Evolutionary conservation across 345 rosid species (phyloP).

Genomic region (Brassica incana): DNA sequence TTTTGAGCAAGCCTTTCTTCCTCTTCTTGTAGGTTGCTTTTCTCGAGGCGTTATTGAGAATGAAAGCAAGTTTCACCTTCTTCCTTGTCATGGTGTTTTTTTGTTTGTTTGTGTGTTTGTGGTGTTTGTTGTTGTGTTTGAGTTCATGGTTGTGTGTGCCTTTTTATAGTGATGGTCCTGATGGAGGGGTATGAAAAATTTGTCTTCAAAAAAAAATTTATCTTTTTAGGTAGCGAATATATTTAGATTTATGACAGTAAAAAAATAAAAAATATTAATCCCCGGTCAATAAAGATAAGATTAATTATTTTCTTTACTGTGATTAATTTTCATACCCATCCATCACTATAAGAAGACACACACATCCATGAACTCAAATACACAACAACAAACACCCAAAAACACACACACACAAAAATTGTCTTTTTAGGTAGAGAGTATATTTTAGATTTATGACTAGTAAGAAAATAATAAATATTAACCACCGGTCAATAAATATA

Average conservation of each 20-base stretch:
- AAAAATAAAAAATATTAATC: no score
- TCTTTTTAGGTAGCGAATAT: not conserved
- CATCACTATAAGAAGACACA: no score
- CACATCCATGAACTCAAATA: no score
- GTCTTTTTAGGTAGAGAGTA: not conserved
- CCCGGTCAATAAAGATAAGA: not conserved
- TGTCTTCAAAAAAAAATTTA: no score
- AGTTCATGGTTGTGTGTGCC: not conserved
- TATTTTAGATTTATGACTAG: not conserved
- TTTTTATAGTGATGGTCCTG: not conserved
- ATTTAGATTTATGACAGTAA: not conserved
- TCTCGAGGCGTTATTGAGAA: conserved; percentile 24
- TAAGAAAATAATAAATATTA: no score
- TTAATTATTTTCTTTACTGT: no score
- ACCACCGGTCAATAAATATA: not conserved
- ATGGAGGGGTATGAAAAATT: not conserved
- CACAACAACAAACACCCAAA: no score
- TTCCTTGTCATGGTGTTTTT: conserved; percentile 19
- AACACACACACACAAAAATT: no score
- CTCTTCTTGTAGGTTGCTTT: conserved; percentile 35
- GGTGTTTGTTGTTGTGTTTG: not conserved
- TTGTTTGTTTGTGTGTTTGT: not conserved
- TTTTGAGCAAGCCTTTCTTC: conserved; percentile 34
- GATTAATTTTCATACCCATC: no score
- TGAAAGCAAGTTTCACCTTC: conserved; percentile 40